phyloP scores from a whole-genome alignment of 495 filamentous ascomycete species.

The Penicillium mononematosum region DNA sequence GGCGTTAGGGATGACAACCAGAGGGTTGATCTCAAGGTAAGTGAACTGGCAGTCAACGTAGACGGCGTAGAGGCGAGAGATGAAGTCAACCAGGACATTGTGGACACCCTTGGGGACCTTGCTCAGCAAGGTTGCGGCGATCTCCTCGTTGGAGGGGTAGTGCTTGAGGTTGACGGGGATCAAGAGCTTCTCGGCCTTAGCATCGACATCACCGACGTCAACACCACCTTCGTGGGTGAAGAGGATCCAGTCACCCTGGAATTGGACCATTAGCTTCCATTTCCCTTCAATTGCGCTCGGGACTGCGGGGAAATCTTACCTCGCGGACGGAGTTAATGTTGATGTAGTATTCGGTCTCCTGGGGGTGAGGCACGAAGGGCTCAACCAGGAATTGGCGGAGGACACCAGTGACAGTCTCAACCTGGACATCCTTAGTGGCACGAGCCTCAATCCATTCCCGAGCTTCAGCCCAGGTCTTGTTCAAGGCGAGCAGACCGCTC shows the following conservation, averaged over 20 bases:
- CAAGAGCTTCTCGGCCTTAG: slow-evolving; percentile 96
- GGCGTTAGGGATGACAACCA: slow-evolving; percentile 95
- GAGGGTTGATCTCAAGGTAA: slow-evolving; percentile 99
- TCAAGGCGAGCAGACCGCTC: slow-evolving; percentile 92
- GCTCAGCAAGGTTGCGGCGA: slow-evolving; percentile 77
- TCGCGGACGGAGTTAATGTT: slow-evolving; percentile 92
- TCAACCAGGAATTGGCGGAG: slow-evolving; percentile 96
- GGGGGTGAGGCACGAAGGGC: slow-evolving; percentile 93
- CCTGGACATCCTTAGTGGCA: slow-evolving; percentile 85
- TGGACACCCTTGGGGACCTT: slow-evolving; percentile 95
- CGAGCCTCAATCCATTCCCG: slow-evolving; percentile 89
- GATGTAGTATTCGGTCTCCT: slow-evolving; percentile 96
- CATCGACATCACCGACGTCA: slow-evolving; percentile 98
- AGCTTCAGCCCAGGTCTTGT: slow-evolving; percentile 95
- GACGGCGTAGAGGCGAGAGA: slow-evolving; percentile 88
- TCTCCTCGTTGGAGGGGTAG: slow-evolving; percentile 94
- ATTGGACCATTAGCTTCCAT: slow-evolving; percentile 15
- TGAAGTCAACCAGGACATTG: slow-evolving; percentile 99
- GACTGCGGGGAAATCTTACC: slow-evolving; percentile 53
- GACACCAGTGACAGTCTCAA: slow-evolving; percentile 86
- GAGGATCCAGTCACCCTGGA: slow-evolving; percentile 97
- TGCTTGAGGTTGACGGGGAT: slow-evolving; percentile 93
- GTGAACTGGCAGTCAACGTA: slow-evolving; percentile 99
- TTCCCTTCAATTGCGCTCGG: background rate
- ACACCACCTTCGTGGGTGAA: slow-evolving; percentile 99